Base-by-base conservation (phyloP, 352 stramenopile species). In the Phytophthora boehmeriae region DNA sequence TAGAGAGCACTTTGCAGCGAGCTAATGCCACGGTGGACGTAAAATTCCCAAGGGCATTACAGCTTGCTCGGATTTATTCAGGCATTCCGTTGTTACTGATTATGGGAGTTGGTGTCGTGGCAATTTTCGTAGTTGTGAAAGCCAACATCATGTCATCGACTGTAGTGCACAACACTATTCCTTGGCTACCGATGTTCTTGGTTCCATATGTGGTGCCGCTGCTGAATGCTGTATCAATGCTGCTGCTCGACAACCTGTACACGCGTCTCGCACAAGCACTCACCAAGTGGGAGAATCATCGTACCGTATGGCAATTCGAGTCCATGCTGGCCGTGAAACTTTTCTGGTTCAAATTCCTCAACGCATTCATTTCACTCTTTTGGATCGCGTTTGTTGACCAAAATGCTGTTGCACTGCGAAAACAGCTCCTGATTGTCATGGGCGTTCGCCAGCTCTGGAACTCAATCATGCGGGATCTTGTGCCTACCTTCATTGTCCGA, bases 281-380 rank as follows among this genome's bases (percentile, higher is more conserved):
- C 16, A 90, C 79, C 4, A 71, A 59, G n/a, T 93, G 83, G 83
- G 83, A 93, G 39, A 91, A 93, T 54, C 81, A 93, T 47, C 83
- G 82, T 16, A 91, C 83, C 0, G 81, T 93, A 17, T 90, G 81
- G 83, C 61, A 91, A 54, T 88, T 86, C 27, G 83, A 93, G 50
- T 87, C 78, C 32, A 89, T 88, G 75, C 75, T 93, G n/a, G 83
- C 81, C 5, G 64, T 58, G 20, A 93, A 93, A 50, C 59, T 93
- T 14, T 93, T 91, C 41, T 89, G 68, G 66, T 93, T 93, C 72
- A 93, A 93, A 53, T 93, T 91, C 50, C 56, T 93, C 27, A 93
- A 93, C 43, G 83, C 83, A 0, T 93, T 93, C 66, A 76, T 93
- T 44, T 90, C 83, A 45, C 80, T 93, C 27, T 90, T 90, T 41